Evolutionary conservation across 164 flowering plant genomes (phyloP), one percentile per base, ranked within the genome.

Genomic region (Liriodendron chinense): DNA sequence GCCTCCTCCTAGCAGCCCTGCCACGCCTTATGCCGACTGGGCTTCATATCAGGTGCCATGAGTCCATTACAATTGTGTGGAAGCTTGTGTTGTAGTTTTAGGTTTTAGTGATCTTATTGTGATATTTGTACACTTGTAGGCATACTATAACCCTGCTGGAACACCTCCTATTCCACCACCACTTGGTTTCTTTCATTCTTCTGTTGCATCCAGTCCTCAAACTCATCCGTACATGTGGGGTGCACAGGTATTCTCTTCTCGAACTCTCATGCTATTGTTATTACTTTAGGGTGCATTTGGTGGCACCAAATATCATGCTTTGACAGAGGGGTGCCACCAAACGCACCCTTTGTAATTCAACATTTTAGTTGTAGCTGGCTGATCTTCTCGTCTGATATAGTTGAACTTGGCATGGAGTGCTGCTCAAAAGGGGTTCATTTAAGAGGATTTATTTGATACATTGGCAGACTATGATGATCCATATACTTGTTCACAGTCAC

Each of bases 181-280:
- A 16, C 59, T 53, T 72, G 79, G 74, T 34, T 79, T 68, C 68
- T 76, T 80, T 26, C 80, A 77, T 80, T 68, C 80, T 47, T 69
- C 80, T 69, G 73, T 78, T 20, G 76, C 78, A 67, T 80, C 83
- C 20, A 69, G 80, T 68, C 83, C 83, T 69, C 83, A 81, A 77
- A 75, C 76, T 70, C 84, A 82, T 76, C 79, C 81, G 61, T 82
- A 78, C 63, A 79, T 82, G 81, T 82, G 84, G 84, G 81, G 84
- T 16, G 26, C 73, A 53, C 84, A 79, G 84, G 84, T 82, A 78
- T 61, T 65, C 65, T 62, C 65, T 47, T 2, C 18, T 66, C 16
- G 12, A 0, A 1, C 10, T 22, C 8, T 48, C 1, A 1, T 68
- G 49, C 10, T 16, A 48, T 57, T 16, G 43, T 53, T 69, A 22